Percentiles rank a stretch among this genome's conserved stretches.
Conservation (phyloP, 352 stramenopile genomes). For the Phytopythium vexans region DNA sequence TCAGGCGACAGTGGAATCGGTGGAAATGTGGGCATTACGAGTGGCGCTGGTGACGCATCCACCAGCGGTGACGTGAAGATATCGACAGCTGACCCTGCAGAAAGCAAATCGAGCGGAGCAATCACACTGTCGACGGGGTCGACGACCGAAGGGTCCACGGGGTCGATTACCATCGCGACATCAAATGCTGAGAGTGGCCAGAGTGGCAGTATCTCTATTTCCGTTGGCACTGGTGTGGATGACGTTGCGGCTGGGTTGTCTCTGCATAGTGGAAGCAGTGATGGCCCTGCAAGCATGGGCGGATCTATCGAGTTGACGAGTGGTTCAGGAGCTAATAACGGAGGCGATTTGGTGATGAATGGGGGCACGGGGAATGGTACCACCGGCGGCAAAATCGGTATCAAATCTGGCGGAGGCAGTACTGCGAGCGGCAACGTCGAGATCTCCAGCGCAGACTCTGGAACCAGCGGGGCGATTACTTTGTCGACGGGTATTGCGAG, state of each 20-base stretch:
- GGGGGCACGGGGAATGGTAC: neutral
- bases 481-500: neutral
- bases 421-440: neutral
- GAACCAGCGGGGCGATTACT: constrained; percentile 1
- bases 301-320: constrained; percentile 13
- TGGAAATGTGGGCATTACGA: constrained; percentile 23
- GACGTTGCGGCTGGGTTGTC: constrained; percentile 9
- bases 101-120: constrained; percentile 14
- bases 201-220: constrained; percentile 21
- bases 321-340: constrained; percentile 5
- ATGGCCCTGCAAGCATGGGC: constrained; percentile 8
- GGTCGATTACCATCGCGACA: constrained; percentile 21
- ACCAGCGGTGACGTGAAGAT: constrained; percentile 25
- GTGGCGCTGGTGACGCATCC: constrained; percentile 15
- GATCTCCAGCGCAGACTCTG: too few species aligned
- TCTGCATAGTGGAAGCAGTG: constrained; percentile 24
- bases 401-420: constrained; percentile 2
- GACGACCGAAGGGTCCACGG: constrained; percentile 19
- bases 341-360: constrained; percentile 1
- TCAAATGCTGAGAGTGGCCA: constrained; percentile 13
- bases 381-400: neutral
- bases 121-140: constrained; percentile 19
- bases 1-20: constrained; percentile 13
- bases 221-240: constrained; percentile 12
- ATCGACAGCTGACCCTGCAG: constrained; percentile 12